Evolutionary conservation across 2,329 filamentous ascomycete genomes (phyloP), one percentile per base, ranked within the genome.

Genomic region (Talaromyces sp.): DNA sequence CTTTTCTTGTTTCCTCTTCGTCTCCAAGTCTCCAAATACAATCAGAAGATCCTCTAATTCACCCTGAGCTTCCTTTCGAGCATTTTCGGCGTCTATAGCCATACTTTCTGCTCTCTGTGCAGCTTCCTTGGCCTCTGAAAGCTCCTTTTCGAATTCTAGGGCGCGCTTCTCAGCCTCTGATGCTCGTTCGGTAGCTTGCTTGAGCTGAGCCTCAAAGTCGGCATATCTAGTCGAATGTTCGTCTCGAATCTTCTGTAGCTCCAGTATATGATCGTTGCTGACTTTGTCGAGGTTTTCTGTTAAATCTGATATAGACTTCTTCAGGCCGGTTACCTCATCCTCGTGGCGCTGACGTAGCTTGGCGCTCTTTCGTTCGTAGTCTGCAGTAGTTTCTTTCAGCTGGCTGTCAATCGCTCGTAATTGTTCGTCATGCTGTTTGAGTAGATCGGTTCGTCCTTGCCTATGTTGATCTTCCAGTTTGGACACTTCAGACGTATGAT

Each of bases 21-120:
- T 90, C 76, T 95, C 91, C 19, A 93, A 74, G 73, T 95, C 91
- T 14, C 87, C 88, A 76, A 93, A 92, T 5, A 95, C 88, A 80
- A 94, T 90, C 41, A 95, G 79, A 62, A 94, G 82, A 75, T 95
- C 91, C 70, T 95, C 91, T 54, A 94, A 81, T 75, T 95, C 91
- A 2, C 85, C 83, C 73, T 94, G 91, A 5, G 84, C 83, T 1
- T 84, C 79, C 67, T 87, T 83, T 63, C 85, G 87, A 65, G 89
- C 87, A 66, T 87, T 83, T 69, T 88, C 86, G 67, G 85, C 88
- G 68, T 84, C 78, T 68, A 72, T 72, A 9, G 67, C 70, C 48
- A 77, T 74, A 2, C 67, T 66, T 35, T 76, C 70, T n/a, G 70
- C 70, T 68, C 75, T 76, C 39, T 73, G 70, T 27, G 77, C 67